These are phyloP conservation scores for Erythrobasidium yunnanense DNA, from an alignment of 768 basidiomycete genomes.

Conservation along the genomic window DNA sequence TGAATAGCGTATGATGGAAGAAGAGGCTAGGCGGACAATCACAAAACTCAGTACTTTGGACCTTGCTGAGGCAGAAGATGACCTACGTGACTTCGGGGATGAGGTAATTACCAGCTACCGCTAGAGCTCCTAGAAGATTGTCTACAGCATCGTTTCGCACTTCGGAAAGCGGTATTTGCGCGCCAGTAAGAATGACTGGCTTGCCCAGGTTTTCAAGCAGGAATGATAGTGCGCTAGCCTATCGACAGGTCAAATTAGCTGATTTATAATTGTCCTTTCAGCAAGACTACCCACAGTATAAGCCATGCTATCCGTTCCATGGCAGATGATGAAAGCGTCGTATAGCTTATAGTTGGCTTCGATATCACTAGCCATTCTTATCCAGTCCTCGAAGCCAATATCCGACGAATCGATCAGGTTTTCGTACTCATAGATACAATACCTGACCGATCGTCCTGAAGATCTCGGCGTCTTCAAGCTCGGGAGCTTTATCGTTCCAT, in stretches of 20 bases:
- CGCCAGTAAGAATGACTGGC: conserved; percentile 69
- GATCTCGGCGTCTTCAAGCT: conserved; percentile 59
- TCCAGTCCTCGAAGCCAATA: conserved; percentile 51
- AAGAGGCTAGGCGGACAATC: conserved; percentile 48
- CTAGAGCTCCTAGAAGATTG: conserved; percentile 76
- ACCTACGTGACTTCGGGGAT: conserved; percentile 53
- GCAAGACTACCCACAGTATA: conserved; percentile 37
- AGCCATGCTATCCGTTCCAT: conserved; percentile 75
- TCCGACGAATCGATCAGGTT: conserved; percentile 81
- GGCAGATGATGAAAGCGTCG: conserved; percentile 81
- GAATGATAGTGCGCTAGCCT: conserved; percentile 74
- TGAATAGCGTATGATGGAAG: conserved; percentile 78
- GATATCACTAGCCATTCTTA: conserved; percentile 79
- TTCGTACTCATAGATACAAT: conserved; percentile 55
- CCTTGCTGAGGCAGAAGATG: no score
- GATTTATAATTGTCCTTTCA: not conserved
- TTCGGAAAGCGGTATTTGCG: conserved; percentile 83
- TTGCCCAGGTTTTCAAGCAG: conserved; percentile 85
- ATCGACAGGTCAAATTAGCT: conserved; percentile 48
- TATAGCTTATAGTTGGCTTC: conserved; percentile 76
- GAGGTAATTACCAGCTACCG: conserved; percentile 78
- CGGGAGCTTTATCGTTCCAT: conserved; percentile 31
- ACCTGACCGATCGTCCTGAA: conserved; percentile 58
- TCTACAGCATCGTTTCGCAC: conserved; percentile 89
- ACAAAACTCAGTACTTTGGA: not conserved